These are phyloP conservation scores for Cyamopsis tetragonoloba DNA, from an alignment of 306 rosid genomes.

Conservation along the genomic window DNA sequence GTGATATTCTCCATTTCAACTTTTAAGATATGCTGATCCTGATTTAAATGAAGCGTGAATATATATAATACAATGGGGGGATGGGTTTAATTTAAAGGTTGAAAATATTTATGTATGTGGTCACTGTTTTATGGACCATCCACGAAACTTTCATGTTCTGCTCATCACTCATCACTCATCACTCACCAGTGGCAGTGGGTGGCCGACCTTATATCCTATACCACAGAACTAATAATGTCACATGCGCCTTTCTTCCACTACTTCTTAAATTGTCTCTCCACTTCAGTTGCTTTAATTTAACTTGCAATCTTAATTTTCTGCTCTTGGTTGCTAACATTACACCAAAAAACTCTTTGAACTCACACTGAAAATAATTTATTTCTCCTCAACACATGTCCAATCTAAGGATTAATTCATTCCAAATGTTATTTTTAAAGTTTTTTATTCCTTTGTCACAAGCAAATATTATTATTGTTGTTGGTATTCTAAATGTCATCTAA, in stretches of 20 bases:
- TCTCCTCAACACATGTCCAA: not conserved
- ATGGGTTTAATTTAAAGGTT: not conserved
- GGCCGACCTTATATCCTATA: slow-evolving; percentile 15
- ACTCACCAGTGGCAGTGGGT: too few species aligned
- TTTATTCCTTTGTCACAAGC: too few species aligned
- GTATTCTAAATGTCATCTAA: not conserved
- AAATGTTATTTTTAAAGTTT: too few species aligned
- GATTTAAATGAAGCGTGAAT: not conserved
- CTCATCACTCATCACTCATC: too few species aligned
- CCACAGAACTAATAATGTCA: not conserved
- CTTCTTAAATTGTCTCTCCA: not conserved
- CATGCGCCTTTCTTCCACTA: slow-evolving; percentile 7
- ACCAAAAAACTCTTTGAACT: not conserved
- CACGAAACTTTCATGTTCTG: not conserved
- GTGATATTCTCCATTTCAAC: slow-evolving; percentile 8
- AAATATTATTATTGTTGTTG: not conserved
- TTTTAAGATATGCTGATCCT: slow-evolving; percentile 15
- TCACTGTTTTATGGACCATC: not conserved
- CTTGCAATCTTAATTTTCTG: too few species aligned
- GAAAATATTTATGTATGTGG: not conserved
- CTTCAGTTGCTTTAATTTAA: too few species aligned
- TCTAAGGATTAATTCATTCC: too few species aligned
- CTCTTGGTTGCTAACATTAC: too few species aligned
- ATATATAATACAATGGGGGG: too few species aligned
- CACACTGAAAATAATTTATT: not conserved